phyloP scores from a whole-genome alignment of 768 basidiomycete genomes.

The Boletales sp. region DNA sequence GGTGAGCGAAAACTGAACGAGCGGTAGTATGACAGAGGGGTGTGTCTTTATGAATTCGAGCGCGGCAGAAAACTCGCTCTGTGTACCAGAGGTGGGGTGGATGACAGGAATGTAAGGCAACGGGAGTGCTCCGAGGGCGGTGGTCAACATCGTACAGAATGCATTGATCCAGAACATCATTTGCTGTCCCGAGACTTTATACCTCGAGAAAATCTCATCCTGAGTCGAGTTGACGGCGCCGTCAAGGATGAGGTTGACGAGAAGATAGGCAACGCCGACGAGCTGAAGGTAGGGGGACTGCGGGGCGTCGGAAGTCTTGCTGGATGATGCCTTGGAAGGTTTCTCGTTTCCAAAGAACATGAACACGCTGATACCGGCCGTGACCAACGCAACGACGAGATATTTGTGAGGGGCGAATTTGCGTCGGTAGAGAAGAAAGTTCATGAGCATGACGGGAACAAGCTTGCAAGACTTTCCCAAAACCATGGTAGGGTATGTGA shows the following conservation, averaged over 20 bases:
- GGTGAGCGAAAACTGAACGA: slow-evolving; percentile 82
- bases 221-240: slow-evolving; percentile 95
- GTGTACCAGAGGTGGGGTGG: slow-evolving; percentile 59
- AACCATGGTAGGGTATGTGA: slow-evolving; percentile 98
- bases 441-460: slow-evolving; percentile 98
- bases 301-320: slow-evolving; percentile 25
- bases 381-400: slow-evolving; percentile 91
- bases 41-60: slow-evolving; percentile 74
- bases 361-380: slow-evolving; percentile 86
- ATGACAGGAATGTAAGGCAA: slow-evolving; percentile 81
- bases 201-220: slow-evolving; percentile 87
- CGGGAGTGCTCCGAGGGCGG: slow-evolving; percentile 66
- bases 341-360: slow-evolving; percentile 80
- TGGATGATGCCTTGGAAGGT: slow-evolving; percentile 35
- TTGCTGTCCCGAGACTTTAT: slow-evolving; percentile 82
- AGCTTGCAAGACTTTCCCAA: slow-evolving; percentile 99
- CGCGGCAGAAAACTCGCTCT: slow-evolving; percentile 64
- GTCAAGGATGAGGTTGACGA: slow-evolving; percentile 87
- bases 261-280: slow-evolving; percentile 71
- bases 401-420: slow-evolving; percentile 94
- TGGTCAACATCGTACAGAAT: slow-evolving; percentile 74
- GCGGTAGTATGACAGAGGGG: slow-evolving; percentile 67
- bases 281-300: slow-evolving; percentile 51
- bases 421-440: slow-evolving; percentile 91
- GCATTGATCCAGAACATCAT: slow-evolving; percentile 99